Percentiles rank a stretch among this genome's conserved stretches.
Conservation (phyloP, 768 basidiomycete genomes). For the Leccinum imitatum region DNA sequence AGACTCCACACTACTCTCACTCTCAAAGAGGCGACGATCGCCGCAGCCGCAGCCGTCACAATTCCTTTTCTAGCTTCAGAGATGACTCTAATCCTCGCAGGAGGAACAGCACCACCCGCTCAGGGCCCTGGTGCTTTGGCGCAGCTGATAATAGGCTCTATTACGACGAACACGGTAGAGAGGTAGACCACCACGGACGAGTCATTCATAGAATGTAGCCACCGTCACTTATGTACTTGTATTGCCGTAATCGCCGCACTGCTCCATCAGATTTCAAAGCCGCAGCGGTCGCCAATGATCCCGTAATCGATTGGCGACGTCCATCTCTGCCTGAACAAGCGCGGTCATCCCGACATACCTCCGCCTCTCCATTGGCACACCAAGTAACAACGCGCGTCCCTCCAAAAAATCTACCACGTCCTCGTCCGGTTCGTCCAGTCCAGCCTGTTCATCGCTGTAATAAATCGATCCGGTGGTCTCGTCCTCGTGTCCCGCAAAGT, state of each 20-base stretch:
- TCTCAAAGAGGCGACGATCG: slow-evolving; percentile 5
- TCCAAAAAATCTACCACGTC: slow-evolving; percentile 40
- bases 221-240: neutral
- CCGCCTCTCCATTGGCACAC: slow-evolving; percentile 25
- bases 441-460: neutral
- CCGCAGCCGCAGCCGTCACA: slow-evolving; percentile 28
- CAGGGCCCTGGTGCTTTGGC: slow-evolving; percentile 24
- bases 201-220: slow-evolving; percentile 27
- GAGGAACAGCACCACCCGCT: slow-evolving; percentile 21
- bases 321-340: slow-evolving; percentile 52
- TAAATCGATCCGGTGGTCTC: neutral
- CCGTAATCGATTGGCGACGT: slow-evolving; percentile 56
- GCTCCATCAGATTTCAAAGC: slow-evolving; percentile 33
- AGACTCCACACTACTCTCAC: neutral
- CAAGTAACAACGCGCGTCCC: slow-evolving; percentile 53
- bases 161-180: slow-evolving; percentile 28
- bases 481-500: neutral
- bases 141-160: slow-evolving; percentile 17
- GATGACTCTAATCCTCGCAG: slow-evolving; percentile 17
- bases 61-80: slow-evolving; percentile 25
- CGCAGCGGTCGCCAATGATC: slow-evolving; percentile 69
- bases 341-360: slow-evolving; percentile 20
- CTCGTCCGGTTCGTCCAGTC: neutral
- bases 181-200: slow-evolving; percentile 27
- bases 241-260: slow-evolving; percentile 1